Evolutionary conservation across 148 eudicot genomes (phyloP).

Genomic region (Dysphania ambrosioides): DNA sequence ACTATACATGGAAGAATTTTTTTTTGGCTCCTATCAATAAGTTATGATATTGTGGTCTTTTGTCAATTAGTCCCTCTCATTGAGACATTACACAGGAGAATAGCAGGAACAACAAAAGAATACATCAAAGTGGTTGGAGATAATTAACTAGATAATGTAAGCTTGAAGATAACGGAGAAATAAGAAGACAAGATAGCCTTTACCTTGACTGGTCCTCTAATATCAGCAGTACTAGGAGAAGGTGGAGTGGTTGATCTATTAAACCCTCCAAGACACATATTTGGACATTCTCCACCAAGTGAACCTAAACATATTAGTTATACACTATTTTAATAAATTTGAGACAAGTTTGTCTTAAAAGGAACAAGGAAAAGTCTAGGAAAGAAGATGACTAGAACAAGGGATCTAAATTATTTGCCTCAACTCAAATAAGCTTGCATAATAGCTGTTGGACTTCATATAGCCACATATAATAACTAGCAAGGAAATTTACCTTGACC

Average conservation of each 20-base stretch:
- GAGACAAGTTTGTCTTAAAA: too few relatives aligned
- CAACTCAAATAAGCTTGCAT: background rate
- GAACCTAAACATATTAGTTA: slow-evolving; percentile 40
- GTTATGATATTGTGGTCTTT: too few relatives aligned
- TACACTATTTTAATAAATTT: background rate
- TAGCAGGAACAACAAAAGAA: background rate
- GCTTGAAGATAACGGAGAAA: too few relatives aligned
- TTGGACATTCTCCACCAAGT: slow-evolving; percentile 47
- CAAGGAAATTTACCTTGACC: background rate
- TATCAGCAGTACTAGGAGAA: slow-evolving; percentile 20
- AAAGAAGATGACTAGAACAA: too few relatives aligned
- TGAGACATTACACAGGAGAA: background rate
- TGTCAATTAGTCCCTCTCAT: too few relatives aligned
- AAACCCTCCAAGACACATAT: slow-evolving; percentile 35
- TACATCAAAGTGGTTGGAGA: background rate
- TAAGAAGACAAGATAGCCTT: background rate
- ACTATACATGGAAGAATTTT: too few relatives aligned
- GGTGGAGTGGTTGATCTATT: slow-evolving; percentile 32
- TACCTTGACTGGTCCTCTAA: slow-evolving; percentile 19
- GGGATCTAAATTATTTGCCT: too few relatives aligned
- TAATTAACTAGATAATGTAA: too few relatives aligned
- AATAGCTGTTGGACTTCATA: background rate
- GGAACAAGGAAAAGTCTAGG: too few relatives aligned
- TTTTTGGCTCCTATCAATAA: too few relatives aligned
- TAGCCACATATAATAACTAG: too few relatives aligned